Evolutionary conservation across 768 basidiomycete genomes (phyloP).

Genomic region (Termitomyces eurrhizus): DNA sequence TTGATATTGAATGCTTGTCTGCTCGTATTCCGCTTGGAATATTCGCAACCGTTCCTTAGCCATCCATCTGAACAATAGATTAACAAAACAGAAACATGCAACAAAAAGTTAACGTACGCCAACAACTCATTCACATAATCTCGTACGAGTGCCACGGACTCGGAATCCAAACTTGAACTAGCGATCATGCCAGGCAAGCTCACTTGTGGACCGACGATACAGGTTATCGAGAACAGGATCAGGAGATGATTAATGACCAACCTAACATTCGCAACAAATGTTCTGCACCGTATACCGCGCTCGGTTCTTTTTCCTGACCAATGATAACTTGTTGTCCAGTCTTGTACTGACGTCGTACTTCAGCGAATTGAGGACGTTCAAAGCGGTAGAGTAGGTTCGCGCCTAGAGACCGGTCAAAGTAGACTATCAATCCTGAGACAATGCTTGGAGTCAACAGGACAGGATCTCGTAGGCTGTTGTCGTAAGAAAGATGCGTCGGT

Average conservation of each 20-base stretch:
- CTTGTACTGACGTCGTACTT: slow-evolving; percentile 66
- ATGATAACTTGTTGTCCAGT: slow-evolving; percentile 69
- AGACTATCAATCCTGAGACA: slow-evolving; percentile 78
- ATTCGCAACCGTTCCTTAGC: slow-evolving; percentile 65
- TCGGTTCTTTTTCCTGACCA: slow-evolving; percentile 80
- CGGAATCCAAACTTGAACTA: slow-evolving; percentile 85
- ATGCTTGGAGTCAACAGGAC: slow-evolving; percentile 73
- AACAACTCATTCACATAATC: slow-evolving; percentile 92
- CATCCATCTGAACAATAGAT: slow-evolving; percentile 59
- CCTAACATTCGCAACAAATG: slow-evolving; percentile 91
- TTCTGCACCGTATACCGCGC: slow-evolving; percentile 89
- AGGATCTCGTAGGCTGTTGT: slow-evolving; percentile 61
- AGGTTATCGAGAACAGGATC: neutral
- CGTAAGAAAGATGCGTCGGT: neutral
- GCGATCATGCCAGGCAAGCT: slow-evolving; percentile 89
- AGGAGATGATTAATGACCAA: slow-evolving; percentile 31
- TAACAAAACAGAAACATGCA: neutral
- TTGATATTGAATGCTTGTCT: slow-evolving; percentile 73
- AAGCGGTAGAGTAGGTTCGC: slow-evolving; percentile 91
- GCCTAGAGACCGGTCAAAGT: slow-evolving; percentile 91
- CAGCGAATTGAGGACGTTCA: slow-evolving; percentile 90
- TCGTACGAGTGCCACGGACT: slow-evolving; percentile 75
- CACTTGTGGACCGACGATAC: slow-evolving; percentile 45
- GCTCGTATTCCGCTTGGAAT: slow-evolving; percentile 79
- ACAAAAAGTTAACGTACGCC: slow-evolving; percentile 39